These are phyloP conservation scores for Dendrothele bispora DNA, from an alignment of 768 basidiomycete species.

Conservation along the genomic window DNA sequence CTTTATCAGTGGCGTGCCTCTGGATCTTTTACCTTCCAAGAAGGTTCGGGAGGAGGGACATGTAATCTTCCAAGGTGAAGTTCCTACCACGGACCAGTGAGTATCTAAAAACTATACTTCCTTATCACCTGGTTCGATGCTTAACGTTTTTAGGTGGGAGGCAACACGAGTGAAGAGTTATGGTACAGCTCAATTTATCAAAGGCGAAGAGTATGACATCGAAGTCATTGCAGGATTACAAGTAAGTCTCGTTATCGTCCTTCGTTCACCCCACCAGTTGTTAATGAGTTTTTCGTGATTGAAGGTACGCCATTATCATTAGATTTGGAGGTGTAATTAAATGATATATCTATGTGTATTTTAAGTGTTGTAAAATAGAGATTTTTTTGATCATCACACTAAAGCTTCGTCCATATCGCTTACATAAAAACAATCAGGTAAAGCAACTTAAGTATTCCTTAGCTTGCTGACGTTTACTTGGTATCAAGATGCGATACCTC, in stretches of 20 bases:
- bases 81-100: conserved; percentile 31
- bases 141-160: conserved; percentile 25
- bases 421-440: too few species aligned
- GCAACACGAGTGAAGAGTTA: conserved; percentile 32
- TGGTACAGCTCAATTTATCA: conserved; percentile 28
- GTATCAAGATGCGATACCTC: too few species aligned
- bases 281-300: neutral
- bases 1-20: conserved; percentile 23
- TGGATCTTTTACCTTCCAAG: conserved; percentile 28
- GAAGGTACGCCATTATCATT: conserved; percentile 16
- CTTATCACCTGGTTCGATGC: too few species aligned
- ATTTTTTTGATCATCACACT: too few species aligned
- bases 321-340: too few species aligned
- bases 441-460: too few species aligned
- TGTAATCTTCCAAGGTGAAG: conserved; percentile 24
- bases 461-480: too few species aligned
- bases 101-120: conserved; percentile 1
- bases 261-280: neutral
- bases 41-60: conserved; percentile 30
- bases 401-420: too few species aligned
- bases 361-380: too few species aligned
- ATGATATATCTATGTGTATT: too few species aligned
- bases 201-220: conserved; percentile 33
- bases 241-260: conserved; percentile 8
- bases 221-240: conserved; percentile 32